These are phyloP conservation scores for Phytopythium vexans DNA, from an alignment of 352 stramenopile genomes.

Conservation along the genomic window DNA sequence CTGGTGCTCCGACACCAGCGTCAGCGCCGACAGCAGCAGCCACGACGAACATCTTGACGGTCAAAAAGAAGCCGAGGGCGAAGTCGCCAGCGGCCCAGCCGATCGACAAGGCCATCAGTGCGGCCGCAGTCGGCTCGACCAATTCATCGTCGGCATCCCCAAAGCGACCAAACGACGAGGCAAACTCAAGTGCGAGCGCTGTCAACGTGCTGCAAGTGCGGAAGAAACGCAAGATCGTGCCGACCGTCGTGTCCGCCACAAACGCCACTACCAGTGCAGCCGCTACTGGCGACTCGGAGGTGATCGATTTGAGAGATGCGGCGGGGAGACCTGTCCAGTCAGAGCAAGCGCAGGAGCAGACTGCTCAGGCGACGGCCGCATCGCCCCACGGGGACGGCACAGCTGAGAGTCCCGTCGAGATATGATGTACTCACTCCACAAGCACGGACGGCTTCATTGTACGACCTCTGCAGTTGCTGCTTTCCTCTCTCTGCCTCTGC, in stretches of 20 bases:
- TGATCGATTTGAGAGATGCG: slow-evolving; percentile 11
- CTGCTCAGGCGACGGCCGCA: no score
- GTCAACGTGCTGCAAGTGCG: slow-evolving; percentile 76
- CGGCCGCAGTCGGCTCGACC: neutral
- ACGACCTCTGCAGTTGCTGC: neutral
- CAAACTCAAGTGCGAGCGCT: slow-evolving; percentile 8
- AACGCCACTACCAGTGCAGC: slow-evolving; percentile 4
- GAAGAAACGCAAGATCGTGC: slow-evolving; percentile 80
- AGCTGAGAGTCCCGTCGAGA: slow-evolving; percentile 7
- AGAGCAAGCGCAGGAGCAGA: slow-evolving; percentile 2
- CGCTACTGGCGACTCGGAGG: slow-evolving; percentile 1
- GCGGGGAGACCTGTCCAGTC: slow-evolving; percentile 4
- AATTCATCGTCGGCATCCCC: neutral
- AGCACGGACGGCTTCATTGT: no score
- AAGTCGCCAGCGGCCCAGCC: slow-evolving; percentile 17
- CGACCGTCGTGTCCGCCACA: slow-evolving; percentile 27
- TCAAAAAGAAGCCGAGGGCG: slow-evolving; percentile 15
- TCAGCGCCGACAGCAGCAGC: slow-evolving; percentile 12
- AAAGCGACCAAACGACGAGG: slow-evolving; percentile 18
- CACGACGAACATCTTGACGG: slow-evolving; percentile 2
- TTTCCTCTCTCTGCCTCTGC: neutral
- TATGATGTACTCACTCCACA: neutral
- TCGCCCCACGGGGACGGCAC: neutral
- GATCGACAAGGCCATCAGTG: slow-evolving; percentile 10
- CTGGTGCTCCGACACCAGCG: slow-evolving; percentile 9